Base-by-base conservation (phyloP, 208 protist species). In the Kentomonas sorsogonicus region DNA sequence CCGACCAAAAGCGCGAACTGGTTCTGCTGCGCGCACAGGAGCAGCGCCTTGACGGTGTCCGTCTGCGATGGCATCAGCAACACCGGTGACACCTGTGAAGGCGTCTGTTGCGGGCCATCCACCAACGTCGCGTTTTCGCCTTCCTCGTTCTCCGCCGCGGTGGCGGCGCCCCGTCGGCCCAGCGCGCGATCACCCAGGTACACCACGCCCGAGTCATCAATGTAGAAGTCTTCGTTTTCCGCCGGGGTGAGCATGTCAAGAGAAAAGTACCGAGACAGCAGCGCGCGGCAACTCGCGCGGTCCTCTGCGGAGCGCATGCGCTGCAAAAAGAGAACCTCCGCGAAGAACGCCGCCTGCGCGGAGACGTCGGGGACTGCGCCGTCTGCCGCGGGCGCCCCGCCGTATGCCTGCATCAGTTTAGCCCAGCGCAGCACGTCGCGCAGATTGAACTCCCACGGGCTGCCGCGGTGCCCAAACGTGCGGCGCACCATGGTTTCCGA, bases 391-490 rank as follows among this genome's bases (percentile, higher is more conserved):
- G 63, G 44, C 22, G 53, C 50, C 31, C 56, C 54, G 6, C 75
- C 52, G 64, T 91, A 93, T 36, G 60, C 40, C 56, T 82, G 60
- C 74, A 91, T 88, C 27, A 99, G 52, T 27, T 99, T 91, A 45
- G 92, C 98, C 97, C 97, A 99, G 45, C 98, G 89, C 48, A 99
- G 89, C 10, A 99, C 80, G 85, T 99, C 99, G 31, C 99, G 85
- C 44, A 99, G 76, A 87, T 99, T 99, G 74, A 99, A 99, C 78
- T 99, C 86, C 98, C 98, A 99, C 15, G 98, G 98, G 46, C 81
- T 93, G 26, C 98, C 98, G 29, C 67, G 90, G 68, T 73, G 50
- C 47, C 83, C 89, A 63, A 98, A 97, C 1, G 41, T 44, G 13
- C 83, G 54, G 6, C 72, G 48, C 41, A 95, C 74, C 89, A 97